These are phyloP conservation scores for Flaveria bidentis DNA, from an alignment of 129 eudicot genomes.

Conservation along the genomic window DNA sequence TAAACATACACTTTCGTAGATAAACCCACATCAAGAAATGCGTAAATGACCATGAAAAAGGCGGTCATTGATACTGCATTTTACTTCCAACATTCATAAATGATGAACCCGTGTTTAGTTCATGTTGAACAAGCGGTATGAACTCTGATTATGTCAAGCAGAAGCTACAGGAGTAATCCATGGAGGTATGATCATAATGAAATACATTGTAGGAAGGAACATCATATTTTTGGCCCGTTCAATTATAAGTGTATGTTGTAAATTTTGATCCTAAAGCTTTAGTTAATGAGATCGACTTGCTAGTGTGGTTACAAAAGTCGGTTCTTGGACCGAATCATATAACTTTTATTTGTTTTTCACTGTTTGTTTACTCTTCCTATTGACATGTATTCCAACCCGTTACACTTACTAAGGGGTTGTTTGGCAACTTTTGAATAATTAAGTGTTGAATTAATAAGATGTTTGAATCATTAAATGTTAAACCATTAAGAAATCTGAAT, in stretches of 20 bases:
- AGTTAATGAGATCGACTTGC: not conserved
- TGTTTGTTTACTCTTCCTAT: not conserved
- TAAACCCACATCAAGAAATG: constrained; percentile 19
- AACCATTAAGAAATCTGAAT: too few species aligned
- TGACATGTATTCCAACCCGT: not conserved
- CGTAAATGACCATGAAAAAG: constrained; percentile 18
- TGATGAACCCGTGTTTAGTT: constrained; percentile 12
- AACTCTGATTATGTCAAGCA: not conserved
- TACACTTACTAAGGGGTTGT: too few species aligned
- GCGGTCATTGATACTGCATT: constrained; percentile 24
- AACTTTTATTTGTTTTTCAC: not conserved
- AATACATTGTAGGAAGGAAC: not conserved
- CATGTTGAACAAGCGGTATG: constrained; percentile 7
- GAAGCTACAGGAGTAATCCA: constrained; percentile 21
- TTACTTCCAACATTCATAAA: constrained; percentile 19
- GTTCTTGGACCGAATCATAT: not conserved
- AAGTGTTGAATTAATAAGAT: too few species aligned
- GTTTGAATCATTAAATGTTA: too few species aligned
- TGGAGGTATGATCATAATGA: not conserved
- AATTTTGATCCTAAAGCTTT: not conserved
- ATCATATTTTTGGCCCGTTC: not conserved
- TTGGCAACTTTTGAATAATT: too few species aligned
- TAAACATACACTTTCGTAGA: constrained; percentile 93
- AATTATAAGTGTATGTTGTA: not conserved
- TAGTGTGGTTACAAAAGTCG: not conserved